Conservation (phyloP, 495 filamentous ascomycete species). For the Tetracladium marchalianum region DNA sequence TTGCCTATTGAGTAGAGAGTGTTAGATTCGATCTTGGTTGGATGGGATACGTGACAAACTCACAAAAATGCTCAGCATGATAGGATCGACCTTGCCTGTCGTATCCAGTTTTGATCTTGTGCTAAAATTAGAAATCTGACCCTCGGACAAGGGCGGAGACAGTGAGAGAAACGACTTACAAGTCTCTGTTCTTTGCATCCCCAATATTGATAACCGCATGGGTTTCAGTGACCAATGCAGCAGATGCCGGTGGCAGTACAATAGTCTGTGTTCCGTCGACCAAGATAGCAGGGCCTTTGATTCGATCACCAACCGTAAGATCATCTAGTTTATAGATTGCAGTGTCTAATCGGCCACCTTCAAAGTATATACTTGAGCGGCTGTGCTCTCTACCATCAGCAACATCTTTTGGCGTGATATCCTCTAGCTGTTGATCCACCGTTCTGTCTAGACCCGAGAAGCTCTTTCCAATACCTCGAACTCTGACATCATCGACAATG, state of each 20-base stretch:
- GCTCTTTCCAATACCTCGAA: conserved; percentile 80
- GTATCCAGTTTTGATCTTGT: conserved; percentile 19
- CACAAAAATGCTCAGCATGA: conserved; percentile 87
- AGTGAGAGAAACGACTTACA: background rate
- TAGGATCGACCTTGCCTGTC: conserved; percentile 60
- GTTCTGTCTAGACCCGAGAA: conserved; percentile 70
- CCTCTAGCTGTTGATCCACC: conserved; percentile 67
- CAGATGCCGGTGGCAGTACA: conserved; percentile 73
- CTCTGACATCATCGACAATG: conserved; percentile 85
- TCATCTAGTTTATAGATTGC: conserved; percentile 79
- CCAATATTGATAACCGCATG: conserved; percentile 67
- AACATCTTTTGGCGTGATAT: conserved; percentile 42
- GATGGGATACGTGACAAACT: too few species aligned
- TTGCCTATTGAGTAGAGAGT: conserved; percentile 26
- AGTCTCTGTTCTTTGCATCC: conserved; percentile 24
- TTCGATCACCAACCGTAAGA: conserved; percentile 61
- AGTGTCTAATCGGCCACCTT: conserved; percentile 66
- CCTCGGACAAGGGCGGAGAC: background rate
- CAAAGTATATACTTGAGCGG: conserved; percentile 50
- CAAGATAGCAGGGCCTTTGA: conserved; percentile 80
- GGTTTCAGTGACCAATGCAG: conserved; percentile 61
- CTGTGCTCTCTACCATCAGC: too few species aligned
- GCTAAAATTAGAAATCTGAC: background rate
- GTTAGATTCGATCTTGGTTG: too few species aligned
- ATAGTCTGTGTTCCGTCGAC: conserved; percentile 96